Base-by-base conservation (phyloP, 176 grass and related monocot genomes). In the Tillandsia fasciculata region DNA sequence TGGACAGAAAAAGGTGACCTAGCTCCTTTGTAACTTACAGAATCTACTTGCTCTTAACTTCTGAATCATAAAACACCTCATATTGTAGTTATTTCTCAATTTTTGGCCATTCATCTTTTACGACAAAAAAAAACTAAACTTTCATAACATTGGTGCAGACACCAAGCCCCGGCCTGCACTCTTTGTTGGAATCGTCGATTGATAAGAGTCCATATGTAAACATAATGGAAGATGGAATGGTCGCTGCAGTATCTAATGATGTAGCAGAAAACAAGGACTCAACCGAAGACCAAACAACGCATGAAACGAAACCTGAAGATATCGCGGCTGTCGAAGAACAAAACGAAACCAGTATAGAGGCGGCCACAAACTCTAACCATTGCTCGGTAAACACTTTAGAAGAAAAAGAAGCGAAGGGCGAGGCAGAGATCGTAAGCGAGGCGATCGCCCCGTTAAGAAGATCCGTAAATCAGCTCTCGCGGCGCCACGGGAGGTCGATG, bases 131-230 rank as follows among this genome's bases (percentile, higher is more conserved):
- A 42, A 42, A 7, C 4, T 42, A 7, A 59, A 15, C 24, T 79
- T 42, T 50, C 52, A 11, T 82, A 77, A 75, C 67, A 76, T 27
- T 68, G 58, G 72, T 81, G 67, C 77, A 96, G 86, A 72, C 70
- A 11, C 64, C 76, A 71, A 71, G 69, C 63, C 79, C 53, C 64
- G 80, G 69, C 63, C 67, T 88, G 75, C 90, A 80, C 73, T 81
- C 84, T 86, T 90, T 77, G 8, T 68, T 99, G 64, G 84, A 90
- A 73, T 93, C 87, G 8, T 79, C 87, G 10, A 93, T 90, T 63
- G 89, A 90, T 77, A 85, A 88, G 54, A 92, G 82, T 64, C 94
- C 94, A 2, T 99, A 99, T 80, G 74, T 90, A 23, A 99, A 82
- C 79, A 52, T 93, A 66, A 78, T 78, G 76, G 87, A 81, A 82